Percentiles rank a stretch among this genome's conserved stretches.
Evolutionary conservation across 139 green algal genomes (phyloP).

Genomic region (Chlorella sp.): DNA sequence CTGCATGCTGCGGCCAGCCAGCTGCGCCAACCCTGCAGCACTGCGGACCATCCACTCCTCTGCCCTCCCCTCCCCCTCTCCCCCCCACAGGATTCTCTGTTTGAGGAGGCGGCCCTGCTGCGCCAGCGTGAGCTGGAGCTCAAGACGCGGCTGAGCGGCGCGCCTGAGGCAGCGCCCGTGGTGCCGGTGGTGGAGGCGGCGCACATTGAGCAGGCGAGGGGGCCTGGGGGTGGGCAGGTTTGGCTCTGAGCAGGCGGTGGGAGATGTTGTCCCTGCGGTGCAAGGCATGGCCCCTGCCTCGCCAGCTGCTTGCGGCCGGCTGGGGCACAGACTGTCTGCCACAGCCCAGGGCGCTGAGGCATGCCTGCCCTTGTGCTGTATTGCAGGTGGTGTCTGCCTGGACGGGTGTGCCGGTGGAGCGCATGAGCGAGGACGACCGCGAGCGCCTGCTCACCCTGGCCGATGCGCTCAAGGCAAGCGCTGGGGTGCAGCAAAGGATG

Average conservation of each 20-base stretch:
- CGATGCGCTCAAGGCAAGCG: conserved; percentile 56
- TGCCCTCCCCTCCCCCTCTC: not conserved
- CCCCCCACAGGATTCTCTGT: conserved; percentile 74
- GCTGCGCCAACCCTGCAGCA: too few species aligned
- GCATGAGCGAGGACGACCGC: conserved; percentile 70
- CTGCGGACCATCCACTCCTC: not conserved
- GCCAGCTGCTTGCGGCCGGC: too few species aligned
- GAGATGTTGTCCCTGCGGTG: too few species aligned
- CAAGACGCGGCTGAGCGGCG: conserved; percentile 39
- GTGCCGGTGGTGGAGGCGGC: conserved; percentile 75
- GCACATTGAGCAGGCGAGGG: conserved; percentile 80
- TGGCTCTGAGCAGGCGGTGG: too few species aligned
- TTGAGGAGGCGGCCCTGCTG: conserved; percentile 90
- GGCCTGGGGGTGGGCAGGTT: too few species aligned
- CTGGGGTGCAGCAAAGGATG: conserved; percentile 24
- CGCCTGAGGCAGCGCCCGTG: not conserved
- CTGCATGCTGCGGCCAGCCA: too few species aligned
- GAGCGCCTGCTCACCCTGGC: conserved; percentile 65
- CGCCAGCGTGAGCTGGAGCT: conserved; percentile 70
- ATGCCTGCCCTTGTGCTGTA: too few species aligned
- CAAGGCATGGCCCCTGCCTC: too few species aligned
- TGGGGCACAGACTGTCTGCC: too few species aligned
- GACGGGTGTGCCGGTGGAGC: conserved; percentile 76
- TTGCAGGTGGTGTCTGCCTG: conserved; percentile 76
- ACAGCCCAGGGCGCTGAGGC: too few species aligned